Evolutionary conservation across 768 basidiomycete species (phyloP), one percentile per base, ranked within the genome.

Genomic region (Xanthoconium purpureum): DNA sequence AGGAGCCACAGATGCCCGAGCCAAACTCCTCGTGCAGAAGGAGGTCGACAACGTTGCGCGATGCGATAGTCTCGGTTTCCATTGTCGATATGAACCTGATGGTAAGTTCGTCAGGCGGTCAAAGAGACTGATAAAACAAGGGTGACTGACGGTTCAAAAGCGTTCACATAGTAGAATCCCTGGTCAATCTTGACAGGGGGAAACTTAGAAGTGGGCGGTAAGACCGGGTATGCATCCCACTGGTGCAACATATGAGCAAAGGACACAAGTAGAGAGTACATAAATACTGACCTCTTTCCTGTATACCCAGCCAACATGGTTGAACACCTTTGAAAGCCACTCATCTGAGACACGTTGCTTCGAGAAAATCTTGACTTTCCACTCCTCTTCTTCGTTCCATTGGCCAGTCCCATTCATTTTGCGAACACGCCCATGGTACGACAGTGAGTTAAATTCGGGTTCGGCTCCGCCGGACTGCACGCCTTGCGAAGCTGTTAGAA

Each of bases 291-390:
- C 87, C 79, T 88, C 85, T 72, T 95, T 94, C 62, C 91, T 77
- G 61, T 84, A 71, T 13, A 91, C 81, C 94, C 95, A 98, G 12
- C 84, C 81, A 20, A 92, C 84, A 45, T 85, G 75, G 18, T 80
- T 80, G 68, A 96, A 93, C 61, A 89, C 71, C 10, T 74, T 72
- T 15, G 77, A 67, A 33, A 98, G 74, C 84, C 90, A 88, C 51
- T 84, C 81, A 53, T 94, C 86, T 42, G 78, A 78, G 40, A 94
- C 71, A 18, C 73, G 67, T 33, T 83, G 68, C 63, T 83, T 76
- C 3, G 91, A 94, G 68, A 95, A 95, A 45, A 97, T 90, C 75
- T 97, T 98, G 52, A 94, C 92, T 12, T 80, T 79, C 81, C 87
- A 92, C 64, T 83, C 80, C 8, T 64, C 65, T 50, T 54, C 54